Base-by-base conservation (phyloP, 1,139 yeast species). In the Eremothecium sinecaudum region DNA sequence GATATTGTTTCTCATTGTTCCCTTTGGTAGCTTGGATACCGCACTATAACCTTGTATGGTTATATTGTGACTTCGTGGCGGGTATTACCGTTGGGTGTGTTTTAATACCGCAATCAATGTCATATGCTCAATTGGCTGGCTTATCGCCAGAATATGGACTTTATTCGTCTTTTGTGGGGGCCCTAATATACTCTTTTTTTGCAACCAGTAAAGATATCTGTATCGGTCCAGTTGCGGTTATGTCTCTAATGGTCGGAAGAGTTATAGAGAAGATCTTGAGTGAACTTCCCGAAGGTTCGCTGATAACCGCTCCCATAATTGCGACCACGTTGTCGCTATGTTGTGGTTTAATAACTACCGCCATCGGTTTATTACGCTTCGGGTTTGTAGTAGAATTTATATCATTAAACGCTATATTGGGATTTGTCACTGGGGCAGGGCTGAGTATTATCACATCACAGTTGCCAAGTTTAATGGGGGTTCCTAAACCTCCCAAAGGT, bases 201-300 rank as follows among this genome's bases (percentile, higher is more conserved):
- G 97, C 96, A 11, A 87, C 96, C 12, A 81, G 94, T 13, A 87
- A 86, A 61, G 97, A 87, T 66, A 94, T 87, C 29, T 80, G 92
- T 42, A 86, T 87, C 50, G 97, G 96, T 20, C 96, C 97, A 4
- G 97, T 87, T 24, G 97, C 97, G 2, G 96, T 87, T 41, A 86
- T 87, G 95, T 82, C 94, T 10, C 59, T 76, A 45, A 87, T 86
- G 57, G 86, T 83, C 19, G 75, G 87, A 31, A 82, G 79, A 55
- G 87, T 83, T 33, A 69, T 86, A 37, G 71, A 73, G 20, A 66
- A 67, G 35, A 92, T 86, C 9, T 72, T 73, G 41, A 66, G 58
- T 28, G 63, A 64, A 42, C 70, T 69, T 45, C 67, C 71, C 2
- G 42, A 34, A 7, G 51, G 46, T 18, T 51, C 59, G 20, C 50